Evolutionary conservation across 169 alveolate genomes (phyloP), one percentile per base, ranked within the genome.

Genomic region (Plasmodium gonderi): DNA sequence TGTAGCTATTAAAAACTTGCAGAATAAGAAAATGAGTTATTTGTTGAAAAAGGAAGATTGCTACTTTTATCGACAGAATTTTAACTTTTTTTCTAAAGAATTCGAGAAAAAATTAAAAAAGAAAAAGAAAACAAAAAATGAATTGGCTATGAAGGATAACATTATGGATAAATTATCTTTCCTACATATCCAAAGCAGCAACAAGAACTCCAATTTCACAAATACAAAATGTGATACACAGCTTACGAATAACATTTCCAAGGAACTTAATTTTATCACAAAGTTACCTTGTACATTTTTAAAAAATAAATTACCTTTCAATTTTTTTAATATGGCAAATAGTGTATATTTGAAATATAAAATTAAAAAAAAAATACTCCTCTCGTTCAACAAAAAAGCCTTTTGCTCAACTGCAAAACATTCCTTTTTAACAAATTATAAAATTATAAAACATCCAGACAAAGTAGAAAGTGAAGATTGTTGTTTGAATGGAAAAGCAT

Each of bases 381-480:
- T 80, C 45, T 38, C 79, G 33, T 80, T 80, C n/a, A 54, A 64
- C 47, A 80, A 80, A 17, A 60, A 80, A 44, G 45, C 64, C 42
- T 64, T 45, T n/a, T 80, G 45, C 45, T 40, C 79, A 64, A 14
- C 20, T 11, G 12, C 4, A 9, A 80, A 80, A 80, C 80, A 31
- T 38, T 38, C 80, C 38, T 69, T 69, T 82, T 69, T 49, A 8
- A 82, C 77, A 5, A 82, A 82, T 82, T 82, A 44, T 47, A 82
- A 69, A 68, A 69, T 82, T 42, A 82, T 69, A n/a, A 82, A 82
- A 69, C 81, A 69, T n/a, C 92, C 92, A 44, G 76, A 45, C 64
- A 69, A 69, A 47, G 54, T 4, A 36, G 81, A 82, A 82, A 82
- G 78, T 82, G 81, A 82, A 31, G 92, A 72, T 31, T 69, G 81